phyloP scores from a whole-genome alignment of 306 rosid species.

The Boehmeria nivea region DNA sequence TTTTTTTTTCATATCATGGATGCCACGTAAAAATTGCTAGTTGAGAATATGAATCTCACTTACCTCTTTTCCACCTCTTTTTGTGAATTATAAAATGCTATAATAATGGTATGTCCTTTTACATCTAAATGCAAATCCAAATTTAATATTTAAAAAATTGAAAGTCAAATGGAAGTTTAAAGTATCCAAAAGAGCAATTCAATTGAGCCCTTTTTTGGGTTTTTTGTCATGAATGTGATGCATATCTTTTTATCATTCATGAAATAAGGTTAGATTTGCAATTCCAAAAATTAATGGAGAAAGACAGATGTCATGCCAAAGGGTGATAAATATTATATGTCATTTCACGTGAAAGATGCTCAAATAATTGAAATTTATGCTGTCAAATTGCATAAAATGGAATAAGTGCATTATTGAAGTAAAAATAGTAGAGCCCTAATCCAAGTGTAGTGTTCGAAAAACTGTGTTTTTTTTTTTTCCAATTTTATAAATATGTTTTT shows the following conservation, averaged over 20 bases:
- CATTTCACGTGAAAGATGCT: conserved; percentile 31
- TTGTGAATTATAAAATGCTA: no score
- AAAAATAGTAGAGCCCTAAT: not conserved
- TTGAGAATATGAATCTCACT: not conserved
- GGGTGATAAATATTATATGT: conserved; percentile 8
- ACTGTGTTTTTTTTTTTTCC: no score
- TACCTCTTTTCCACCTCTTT: not conserved
- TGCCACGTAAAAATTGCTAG: not conserved
- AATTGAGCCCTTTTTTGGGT: not conserved
- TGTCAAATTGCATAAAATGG: conserved; percentile 11
- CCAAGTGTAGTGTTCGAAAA: no score
- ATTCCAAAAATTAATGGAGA: not conserved
- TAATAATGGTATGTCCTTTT: conserved; percentile 2
- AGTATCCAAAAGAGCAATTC: not conserved
- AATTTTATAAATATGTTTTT: no score
- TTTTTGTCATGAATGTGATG: not conserved
- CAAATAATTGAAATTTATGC: conserved; percentile 11
- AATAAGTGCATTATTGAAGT: conserved; percentile 7
- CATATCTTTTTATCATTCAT: not conserved
- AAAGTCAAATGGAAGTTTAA: not conserved
- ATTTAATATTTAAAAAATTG: not conserved
- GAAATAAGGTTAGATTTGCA: not conserved
- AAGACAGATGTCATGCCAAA: conserved; percentile 23
- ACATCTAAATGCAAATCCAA: not conserved
- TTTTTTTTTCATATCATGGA: not conserved